These are phyloP conservation scores for Erythrophleum ivorense DNA, from an alignment of 331 rosid genomes.

Conservation along the genomic window DNA sequence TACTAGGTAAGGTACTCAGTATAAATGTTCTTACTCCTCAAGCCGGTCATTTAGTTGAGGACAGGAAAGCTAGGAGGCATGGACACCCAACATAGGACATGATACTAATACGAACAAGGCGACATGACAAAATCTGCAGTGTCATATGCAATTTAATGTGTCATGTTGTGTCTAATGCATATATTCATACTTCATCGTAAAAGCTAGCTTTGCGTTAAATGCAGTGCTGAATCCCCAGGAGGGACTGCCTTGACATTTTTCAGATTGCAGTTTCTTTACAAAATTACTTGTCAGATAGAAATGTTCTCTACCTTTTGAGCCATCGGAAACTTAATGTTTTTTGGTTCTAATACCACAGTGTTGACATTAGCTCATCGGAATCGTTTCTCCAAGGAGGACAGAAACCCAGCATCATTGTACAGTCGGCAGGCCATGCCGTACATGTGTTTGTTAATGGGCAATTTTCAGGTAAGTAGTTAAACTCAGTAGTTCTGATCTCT, in stretches of 20 bases:
- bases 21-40: not conserved
- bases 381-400: conserved; percentile 75
- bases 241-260: not conserved
- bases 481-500: conserved; percentile 1
- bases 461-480: conserved; percentile 61
- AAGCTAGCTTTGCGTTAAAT: not conserved
- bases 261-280: not conserved
- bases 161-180: not conserved
- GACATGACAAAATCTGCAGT: not conserved
- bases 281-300: not conserved
- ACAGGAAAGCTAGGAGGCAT: not conserved
- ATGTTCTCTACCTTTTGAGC: not conserved
- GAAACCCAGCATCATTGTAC: conserved; percentile 66
- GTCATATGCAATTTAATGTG: not conserved
- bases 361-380: conserved; percentile 75
- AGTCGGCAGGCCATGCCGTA: conserved; percentile 88
- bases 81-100: not conserved
- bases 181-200: not conserved
- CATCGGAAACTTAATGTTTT: conserved; percentile 21
- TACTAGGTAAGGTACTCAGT: conserved; percentile 62
- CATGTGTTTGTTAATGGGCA: conserved; percentile 88
- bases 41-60: not conserved
- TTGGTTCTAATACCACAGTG: conserved; percentile 49
- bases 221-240: not conserved
- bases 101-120: not conserved